Percentiles rank a stretch among this genome's conserved stretches.
phyloP scores from a whole-genome alignment of 106 monocot species.

The Cymbidium sinense region DNA sequence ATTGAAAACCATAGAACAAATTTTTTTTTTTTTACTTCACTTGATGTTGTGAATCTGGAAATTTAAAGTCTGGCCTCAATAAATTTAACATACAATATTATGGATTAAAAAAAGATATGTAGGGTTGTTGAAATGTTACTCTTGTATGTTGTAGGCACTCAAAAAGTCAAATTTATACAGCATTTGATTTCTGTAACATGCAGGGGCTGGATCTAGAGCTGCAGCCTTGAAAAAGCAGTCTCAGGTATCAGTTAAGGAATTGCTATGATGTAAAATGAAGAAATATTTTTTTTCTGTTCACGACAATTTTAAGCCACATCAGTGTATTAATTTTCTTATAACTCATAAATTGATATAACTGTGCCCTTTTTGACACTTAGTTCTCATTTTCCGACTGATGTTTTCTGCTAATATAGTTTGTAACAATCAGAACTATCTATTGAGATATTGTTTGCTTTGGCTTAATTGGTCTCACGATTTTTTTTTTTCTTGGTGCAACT shows the following conservation, averaged over 20 bases:
- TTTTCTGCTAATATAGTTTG: background rate
- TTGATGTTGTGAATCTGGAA: background rate
- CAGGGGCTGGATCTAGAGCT: conserved; percentile 2
- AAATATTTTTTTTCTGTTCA: background rate
- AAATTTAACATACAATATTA: background rate
- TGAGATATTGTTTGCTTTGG: background rate
- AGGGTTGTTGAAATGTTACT: background rate
- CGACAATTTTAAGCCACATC: background rate
- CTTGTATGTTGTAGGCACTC: background rate
- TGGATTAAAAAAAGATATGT: background rate
- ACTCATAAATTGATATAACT: too few species aligned
- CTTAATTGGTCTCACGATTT: background rate
- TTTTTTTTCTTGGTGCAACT: background rate
- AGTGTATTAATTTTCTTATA: background rate
- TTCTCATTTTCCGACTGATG: background rate
- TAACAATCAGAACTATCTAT: background rate
- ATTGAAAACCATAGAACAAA: background rate
- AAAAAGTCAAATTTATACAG: background rate
- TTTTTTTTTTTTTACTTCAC: background rate
- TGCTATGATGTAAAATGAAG: background rate
- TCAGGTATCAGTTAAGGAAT: background rate
- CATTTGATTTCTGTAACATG: background rate
- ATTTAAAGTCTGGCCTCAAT: background rate
- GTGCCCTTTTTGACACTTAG: background rate
- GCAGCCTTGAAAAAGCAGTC: background rate